Evolutionary conservation across 2,329 filamentous ascomycete genomes (phyloP).

Genomic region (Epichloe brachyelytri): DNA sequence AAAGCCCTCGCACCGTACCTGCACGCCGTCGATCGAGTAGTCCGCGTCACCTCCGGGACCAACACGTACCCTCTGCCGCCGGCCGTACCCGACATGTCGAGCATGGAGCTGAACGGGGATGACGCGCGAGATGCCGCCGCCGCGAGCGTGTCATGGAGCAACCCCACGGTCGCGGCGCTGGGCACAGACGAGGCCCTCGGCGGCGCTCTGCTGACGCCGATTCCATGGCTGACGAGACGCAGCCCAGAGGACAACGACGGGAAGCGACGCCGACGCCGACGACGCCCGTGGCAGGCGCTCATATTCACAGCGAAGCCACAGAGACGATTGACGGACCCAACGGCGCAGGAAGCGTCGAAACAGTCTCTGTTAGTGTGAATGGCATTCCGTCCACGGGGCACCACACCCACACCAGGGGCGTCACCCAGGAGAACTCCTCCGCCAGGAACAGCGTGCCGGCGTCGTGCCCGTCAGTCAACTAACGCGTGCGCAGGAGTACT

Average conservation of each 20-base stretch:
- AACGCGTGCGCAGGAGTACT: constrained; percentile 26
- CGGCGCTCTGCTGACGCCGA: constrained; percentile 83
- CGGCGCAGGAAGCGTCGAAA: constrained; percentile 67
- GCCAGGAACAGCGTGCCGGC: constrained; percentile 77
- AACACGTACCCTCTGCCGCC: constrained; percentile 73
- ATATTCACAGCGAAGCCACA: constrained; percentile 57
- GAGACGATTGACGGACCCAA: constrained; percentile 74
- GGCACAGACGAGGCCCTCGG: constrained; percentile 83
- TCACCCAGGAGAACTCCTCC: constrained; percentile 71
- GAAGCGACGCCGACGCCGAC: constrained; percentile 1
- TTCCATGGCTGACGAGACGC: constrained; percentile 62
- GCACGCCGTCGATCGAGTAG: constrained; percentile 78
- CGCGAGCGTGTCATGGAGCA: constrained; percentile 32
- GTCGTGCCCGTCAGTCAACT: constrained; percentile 59
- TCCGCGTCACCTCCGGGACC: constrained; percentile 74
- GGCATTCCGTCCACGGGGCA: constrained; percentile 44
- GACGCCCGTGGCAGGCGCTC: constrained; percentile 18
- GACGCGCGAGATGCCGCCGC: constrained; percentile 27
- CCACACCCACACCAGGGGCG: constrained; percentile 34
- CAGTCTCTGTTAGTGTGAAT: constrained; percentile 64
- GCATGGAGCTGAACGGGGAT: constrained; percentile 50
- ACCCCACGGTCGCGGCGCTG: constrained; percentile 35
- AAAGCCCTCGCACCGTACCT: constrained; percentile 72
- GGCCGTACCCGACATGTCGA: constrained; percentile 44
- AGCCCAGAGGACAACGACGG: constrained; percentile 18